A percentile compares a stretch with the other conserved stretches of the same genome.
These are phyloP conservation scores for Coemansia sp. DNA, from an alignment of 192 early-diverging fungal species.

Conservation along the genomic window DNA sequence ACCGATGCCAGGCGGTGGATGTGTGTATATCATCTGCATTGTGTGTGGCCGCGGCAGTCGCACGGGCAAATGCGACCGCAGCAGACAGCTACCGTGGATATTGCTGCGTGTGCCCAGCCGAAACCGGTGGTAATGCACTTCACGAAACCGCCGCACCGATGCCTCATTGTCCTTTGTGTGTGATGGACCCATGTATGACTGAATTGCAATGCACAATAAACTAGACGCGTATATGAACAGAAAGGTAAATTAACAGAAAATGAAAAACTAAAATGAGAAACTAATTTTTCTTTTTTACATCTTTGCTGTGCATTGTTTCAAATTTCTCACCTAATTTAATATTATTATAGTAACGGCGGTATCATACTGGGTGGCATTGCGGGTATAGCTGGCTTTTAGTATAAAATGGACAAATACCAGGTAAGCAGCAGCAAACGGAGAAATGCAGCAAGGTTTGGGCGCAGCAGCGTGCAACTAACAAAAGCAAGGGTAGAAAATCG, in stretches of 20 bases:
- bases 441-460: too few relatives aligned
- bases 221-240: too few relatives aligned
- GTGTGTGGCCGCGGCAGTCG: slow-evolving; percentile 51
- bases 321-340: not conserved
- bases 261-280: not conserved
- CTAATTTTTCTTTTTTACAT: not conserved
- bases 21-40: slow-evolving; percentile 46
- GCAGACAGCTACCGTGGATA: slow-evolving; percentile 42
- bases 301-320: not conserved
- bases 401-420: slow-evolving; percentile 66
- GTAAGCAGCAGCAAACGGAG: slow-evolving; percentile 19
- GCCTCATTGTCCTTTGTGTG: slow-evolving; percentile 9
- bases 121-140: slow-evolving; percentile 52
- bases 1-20: slow-evolving; percentile 50
- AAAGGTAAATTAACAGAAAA: too few relatives aligned
- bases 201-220: too few relatives aligned
- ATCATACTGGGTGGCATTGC: too few relatives aligned
- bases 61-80: slow-evolving; percentile 46
- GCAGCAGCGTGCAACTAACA: too few relatives aligned
- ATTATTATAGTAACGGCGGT: not conserved
- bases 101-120: slow-evolving; percentile 50
- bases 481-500: slow-evolving; percentile 75
- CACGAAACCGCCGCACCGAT: slow-evolving; percentile 46
- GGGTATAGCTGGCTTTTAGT: not conserved
- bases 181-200: not conserved